Evolutionary conservation across 768 basidiomycete genomes (phyloP).

Genomic region (Royoungia palumana): DNA sequence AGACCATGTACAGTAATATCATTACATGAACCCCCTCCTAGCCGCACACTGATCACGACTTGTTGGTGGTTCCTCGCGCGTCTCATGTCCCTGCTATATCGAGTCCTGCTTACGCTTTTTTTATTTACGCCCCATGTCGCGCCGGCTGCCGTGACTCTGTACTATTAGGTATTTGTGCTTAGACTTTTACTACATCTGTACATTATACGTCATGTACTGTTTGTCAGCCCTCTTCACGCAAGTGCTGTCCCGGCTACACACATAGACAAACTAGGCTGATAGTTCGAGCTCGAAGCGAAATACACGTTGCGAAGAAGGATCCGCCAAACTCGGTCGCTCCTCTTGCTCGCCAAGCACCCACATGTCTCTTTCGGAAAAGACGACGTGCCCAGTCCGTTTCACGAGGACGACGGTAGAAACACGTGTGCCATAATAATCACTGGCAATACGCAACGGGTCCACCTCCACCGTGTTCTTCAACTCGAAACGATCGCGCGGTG

Average conservation of each 20-base stretch:
- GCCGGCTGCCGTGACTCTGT: constrained; percentile 31
- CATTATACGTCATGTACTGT: constrained; percentile 33
- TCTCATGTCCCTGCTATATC: constrained; percentile 4
- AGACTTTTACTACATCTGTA: constrained; percentile 30
- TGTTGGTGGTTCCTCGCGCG: neutral
- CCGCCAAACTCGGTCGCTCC: constrained; percentile 32
- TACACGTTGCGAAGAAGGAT: constrained; percentile 44
- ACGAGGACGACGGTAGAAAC: constrained; percentile 71
- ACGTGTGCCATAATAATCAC: constrained; percentile 60
- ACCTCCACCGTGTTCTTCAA: constrained; percentile 65
- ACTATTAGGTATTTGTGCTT: constrained; percentile 25
- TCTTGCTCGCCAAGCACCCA: constrained; percentile 49
- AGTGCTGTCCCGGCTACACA: constrained; percentile 6
- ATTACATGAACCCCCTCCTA: constrained; percentile 40
- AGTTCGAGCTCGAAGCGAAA: constrained; percentile 46
- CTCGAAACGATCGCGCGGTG: constrained; percentile 47
- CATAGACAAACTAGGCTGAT: constrained; percentile 26
- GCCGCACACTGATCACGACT: too few relatives aligned
- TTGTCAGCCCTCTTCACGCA: constrained; percentile 14
- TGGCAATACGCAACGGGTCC: constrained; percentile 38
- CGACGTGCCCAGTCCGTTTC: constrained; percentile 51
- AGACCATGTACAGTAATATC: constrained; percentile 55
- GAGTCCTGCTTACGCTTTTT: constrained; percentile 14
- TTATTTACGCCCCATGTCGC: constrained; percentile 22
- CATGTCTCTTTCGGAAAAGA: constrained; percentile 71